Percentiles rank a stretch among this genome's conserved stretches.
phyloP scores from a whole-genome alignment of 2,329 filamentous ascomycete genomes.

The Pseudonectria foliicola region DNA sequence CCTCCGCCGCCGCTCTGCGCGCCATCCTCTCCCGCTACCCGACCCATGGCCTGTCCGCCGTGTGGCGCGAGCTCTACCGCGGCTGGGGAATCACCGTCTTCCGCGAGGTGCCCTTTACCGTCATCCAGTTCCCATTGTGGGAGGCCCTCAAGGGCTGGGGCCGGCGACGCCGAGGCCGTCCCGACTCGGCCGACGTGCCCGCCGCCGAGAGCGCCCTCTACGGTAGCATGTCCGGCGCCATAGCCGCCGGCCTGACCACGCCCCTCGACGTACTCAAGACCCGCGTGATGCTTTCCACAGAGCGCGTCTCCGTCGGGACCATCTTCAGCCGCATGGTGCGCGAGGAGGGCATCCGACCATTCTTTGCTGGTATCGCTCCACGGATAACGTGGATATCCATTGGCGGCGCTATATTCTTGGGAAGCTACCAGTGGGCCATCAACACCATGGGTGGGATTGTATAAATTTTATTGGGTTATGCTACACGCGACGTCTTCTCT shows the following conservation, averaged over 20 bases:
- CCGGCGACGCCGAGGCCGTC: constrained; percentile 31
- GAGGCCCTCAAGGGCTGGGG: constrained; percentile 79
- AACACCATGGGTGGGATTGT: constrained; percentile 51
- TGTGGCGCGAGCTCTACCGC: constrained; percentile 81
- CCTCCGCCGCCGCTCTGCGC: constrained; percentile 57
- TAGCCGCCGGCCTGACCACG: constrained; percentile 84
- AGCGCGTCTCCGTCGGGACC: constrained; percentile 50
- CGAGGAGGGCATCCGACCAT: constrained; percentile 58
- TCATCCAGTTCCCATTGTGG: constrained; percentile 97
- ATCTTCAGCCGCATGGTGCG: constrained; percentile 59
- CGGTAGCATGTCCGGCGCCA: constrained; percentile 73
- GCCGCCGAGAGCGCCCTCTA: constrained; percentile 77
- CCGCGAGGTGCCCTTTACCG: constrained; percentile 93
- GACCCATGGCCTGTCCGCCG: constrained; percentile 41
- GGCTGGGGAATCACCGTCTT: constrained; percentile 91
- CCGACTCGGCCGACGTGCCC: constrained; percentile 57
- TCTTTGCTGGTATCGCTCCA: constrained; percentile 72
- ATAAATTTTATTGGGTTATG: constrained; percentile 3
- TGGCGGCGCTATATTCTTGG: constrained; percentile 89
- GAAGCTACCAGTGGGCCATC: constrained; percentile 83
- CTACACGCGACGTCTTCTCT: neutral
- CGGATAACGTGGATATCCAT: constrained; percentile 91
- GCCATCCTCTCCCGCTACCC: constrained; percentile 55
- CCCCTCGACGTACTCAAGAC: constrained; percentile 97
- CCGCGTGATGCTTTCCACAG: constrained; percentile 80